phyloP scores from a whole-genome alignment of 2,329 filamentous ascomycete genomes.

The Penicillium sclerotiorum region DNA sequence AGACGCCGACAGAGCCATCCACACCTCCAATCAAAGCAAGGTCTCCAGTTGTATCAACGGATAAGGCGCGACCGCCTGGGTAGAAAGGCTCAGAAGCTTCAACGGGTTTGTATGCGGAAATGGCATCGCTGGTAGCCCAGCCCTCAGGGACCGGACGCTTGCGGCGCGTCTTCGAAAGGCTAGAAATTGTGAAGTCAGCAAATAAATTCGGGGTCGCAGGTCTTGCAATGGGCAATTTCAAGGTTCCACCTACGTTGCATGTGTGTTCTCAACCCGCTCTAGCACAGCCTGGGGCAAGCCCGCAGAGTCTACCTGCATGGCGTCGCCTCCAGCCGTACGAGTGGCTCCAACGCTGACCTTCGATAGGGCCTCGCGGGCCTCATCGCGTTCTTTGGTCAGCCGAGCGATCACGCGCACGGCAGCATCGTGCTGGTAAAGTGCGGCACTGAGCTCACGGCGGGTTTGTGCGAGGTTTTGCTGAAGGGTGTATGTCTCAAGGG shows the following conservation, averaged over 20 bases:
- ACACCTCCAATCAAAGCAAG: slow-evolving; percentile 74
- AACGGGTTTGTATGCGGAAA: slow-evolving; percentile 62
- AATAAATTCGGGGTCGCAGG: too few relatives aligned
- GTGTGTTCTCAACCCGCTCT: slow-evolving; percentile 75
- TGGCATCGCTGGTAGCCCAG: slow-evolving; percentile 76
- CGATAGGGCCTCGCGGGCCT: slow-evolving; percentile 85
- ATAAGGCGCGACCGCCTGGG: slow-evolving; percentile 60
- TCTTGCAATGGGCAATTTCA: not conserved
- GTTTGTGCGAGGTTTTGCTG: slow-evolving; percentile 88
- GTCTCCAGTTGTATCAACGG: slow-evolving; percentile 62
- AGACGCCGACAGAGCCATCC: slow-evolving; percentile 75
- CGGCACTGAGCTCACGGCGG: slow-evolving; percentile 87
- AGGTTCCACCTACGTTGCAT: slow-evolving; percentile 68
- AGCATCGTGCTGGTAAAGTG: slow-evolving; percentile 95
- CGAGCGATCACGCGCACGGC: slow-evolving; percentile 94
- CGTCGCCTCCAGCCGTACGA: slow-evolving; percentile 65
- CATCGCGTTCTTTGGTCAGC: slow-evolving; percentile 86
- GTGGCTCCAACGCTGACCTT: slow-evolving; percentile 74
- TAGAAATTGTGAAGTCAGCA: slow-evolving; percentile 41
- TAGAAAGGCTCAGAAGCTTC: slow-evolving; percentile 61
- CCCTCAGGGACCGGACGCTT: slow-evolving; percentile 83
- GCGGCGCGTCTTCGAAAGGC: slow-evolving; percentile 83
- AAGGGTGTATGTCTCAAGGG: slow-evolving; percentile 87
- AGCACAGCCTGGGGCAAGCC: slow-evolving; percentile 72
- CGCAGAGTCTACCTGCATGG: slow-evolving; percentile 89